phyloP scores from a whole-genome alignment of 768 basidiomycete genomes.

The Lactifluus hygrophoroides region DNA sequence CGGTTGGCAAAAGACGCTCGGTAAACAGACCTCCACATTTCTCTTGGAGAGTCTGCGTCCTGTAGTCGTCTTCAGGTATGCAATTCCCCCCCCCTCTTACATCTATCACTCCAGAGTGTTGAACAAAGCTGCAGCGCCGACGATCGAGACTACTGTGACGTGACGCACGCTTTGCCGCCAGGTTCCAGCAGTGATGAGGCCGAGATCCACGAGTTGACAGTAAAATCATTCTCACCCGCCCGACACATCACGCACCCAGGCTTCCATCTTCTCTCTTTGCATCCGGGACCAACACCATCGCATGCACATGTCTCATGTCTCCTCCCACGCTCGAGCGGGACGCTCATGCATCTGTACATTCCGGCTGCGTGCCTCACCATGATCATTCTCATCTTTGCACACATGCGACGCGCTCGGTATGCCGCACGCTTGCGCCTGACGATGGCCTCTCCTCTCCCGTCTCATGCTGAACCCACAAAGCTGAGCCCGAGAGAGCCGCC shows the following conservation, averaged over 20 bases:
- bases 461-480: neutral
- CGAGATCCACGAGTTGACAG: slow-evolving; percentile 67
- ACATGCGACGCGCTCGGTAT: slow-evolving; percentile 26
- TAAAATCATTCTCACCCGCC: slow-evolving; percentile 80
- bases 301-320: slow-evolving; percentile 63
- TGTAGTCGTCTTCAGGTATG: slow-evolving; percentile 60
- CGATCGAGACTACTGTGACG: slow-evolving; percentile 87
- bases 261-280: slow-evolving; percentile 76
- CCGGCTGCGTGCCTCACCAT: slow-evolving; percentile 51
- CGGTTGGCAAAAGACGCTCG: slow-evolving; percentile 77
- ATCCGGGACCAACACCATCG: slow-evolving; percentile 32
- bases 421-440: slow-evolving; percentile 15
- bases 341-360: slow-evolving; percentile 57
- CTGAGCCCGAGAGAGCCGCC: neutral
- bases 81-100: neutral
- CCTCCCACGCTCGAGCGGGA: slow-evolving; percentile 61
- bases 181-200: slow-evolving; percentile 19
- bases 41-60: slow-evolving; percentile 63
- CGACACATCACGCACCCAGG: slow-evolving; percentile 68
- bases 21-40: slow-evolving; percentile 69
- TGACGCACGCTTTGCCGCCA: slow-evolving; percentile 40
- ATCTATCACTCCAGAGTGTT: neutral
- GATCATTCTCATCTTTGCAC: slow-evolving; percentile 37
- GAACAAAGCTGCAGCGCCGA: slow-evolving; percentile 51
- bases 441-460: slow-evolving; percentile 13